Base-by-base conservation (phyloP, 139 green algal genomes). In the Marvania coccoides region DNA sequence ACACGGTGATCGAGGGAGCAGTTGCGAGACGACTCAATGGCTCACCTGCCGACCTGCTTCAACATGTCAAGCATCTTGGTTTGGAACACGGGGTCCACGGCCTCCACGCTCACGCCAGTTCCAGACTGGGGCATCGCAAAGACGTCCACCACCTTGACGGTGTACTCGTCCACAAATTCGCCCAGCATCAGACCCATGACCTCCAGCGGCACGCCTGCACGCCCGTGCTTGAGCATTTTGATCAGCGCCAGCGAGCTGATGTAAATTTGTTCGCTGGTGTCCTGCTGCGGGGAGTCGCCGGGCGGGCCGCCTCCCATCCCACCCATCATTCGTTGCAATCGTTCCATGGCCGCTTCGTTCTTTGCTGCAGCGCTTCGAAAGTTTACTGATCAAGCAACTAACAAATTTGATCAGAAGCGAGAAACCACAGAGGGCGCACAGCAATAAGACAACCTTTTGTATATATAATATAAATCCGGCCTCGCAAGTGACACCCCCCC, bases 1-100 rank as follows among this genome's bases (percentile, higher is more conserved):
- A 40, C 13, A 4, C 9, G 28, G 7, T 14, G 1, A 42, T 4
- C 24, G 24, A 10, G 39, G n/a, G 3, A 63, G 23, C 2, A 59
- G 28, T 9, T 59, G 51, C 19, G 29, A 59, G 9, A 34, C 51
- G 9, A 12, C 51, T 59, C 51, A 59, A 12, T 34, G 28, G 28
- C 51, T 33, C 12, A 94, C 87, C 88, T 81, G 12, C 94, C 94
- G 1, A 84, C 85, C 80, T 99, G 94, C 76, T 98, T 98, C n/a
- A 99, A 75, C 94, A 99, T 99, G 74, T 99, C 94, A 30, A 98
- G 79, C 94, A 99, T 99, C 68, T 96, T 96, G 8, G 93, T 97
- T 70, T 99, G 94, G 67, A 98, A 99, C 12, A 99, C 94, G 0
- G 94, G 94, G 67, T 99, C 94, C 28, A 99, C 94, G 0, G 94